Percentiles rank a stretch among this genome's conserved stretches.
phyloP scores from a whole-genome alignment of 495 filamentous ascomycete species.

The Friedmanniomyces simplex region DNA sequence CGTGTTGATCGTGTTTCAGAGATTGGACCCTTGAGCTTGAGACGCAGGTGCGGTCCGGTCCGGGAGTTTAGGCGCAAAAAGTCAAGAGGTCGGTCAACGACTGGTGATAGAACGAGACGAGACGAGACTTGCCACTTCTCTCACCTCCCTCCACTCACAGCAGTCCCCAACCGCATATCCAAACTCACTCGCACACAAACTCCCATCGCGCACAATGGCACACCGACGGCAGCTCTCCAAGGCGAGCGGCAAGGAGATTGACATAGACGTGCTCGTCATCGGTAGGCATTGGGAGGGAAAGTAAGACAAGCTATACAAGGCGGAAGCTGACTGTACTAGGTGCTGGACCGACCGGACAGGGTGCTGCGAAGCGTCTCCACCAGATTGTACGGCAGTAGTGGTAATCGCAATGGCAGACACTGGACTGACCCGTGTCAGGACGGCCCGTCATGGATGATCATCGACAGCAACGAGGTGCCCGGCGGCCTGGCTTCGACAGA shows the following conservation, averaged over 20 bases:
- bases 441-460: slow-evolving; percentile 87
- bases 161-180: background rate
- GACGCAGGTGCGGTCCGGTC: too few species aligned
- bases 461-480: slow-evolving; percentile 86
- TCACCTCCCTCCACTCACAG: too few species aligned
- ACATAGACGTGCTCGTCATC: slow-evolving; percentile 96
- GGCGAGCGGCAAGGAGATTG: slow-evolving; percentile 34
- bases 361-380: slow-evolving; percentile 93
- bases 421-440: slow-evolving; percentile 41
- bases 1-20: too few species aligned
- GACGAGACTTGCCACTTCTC: too few species aligned
- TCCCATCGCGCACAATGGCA: background rate
- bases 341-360: slow-evolving; percentile 90
- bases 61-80: too few species aligned
- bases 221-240: slow-evolving; percentile 18
- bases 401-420: background rate
- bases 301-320: background rate
- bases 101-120: too few species aligned
- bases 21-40: too few species aligned
- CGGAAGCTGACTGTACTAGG: slow-evolving; percentile 24
- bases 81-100: too few species aligned
- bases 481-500: slow-evolving; percentile 97
- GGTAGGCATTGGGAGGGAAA: slow-evolving; percentile 25
- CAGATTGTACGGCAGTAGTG: slow-evolving; percentile 61
- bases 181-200: background rate